A percentile compares a stretch with the other conserved stretches of the same genome.
Evolutionary conservation across 225 moss, liverwort and hornwort genomes (phyloP).

Genomic region (Rhytidiadelphus loreus): DNA sequence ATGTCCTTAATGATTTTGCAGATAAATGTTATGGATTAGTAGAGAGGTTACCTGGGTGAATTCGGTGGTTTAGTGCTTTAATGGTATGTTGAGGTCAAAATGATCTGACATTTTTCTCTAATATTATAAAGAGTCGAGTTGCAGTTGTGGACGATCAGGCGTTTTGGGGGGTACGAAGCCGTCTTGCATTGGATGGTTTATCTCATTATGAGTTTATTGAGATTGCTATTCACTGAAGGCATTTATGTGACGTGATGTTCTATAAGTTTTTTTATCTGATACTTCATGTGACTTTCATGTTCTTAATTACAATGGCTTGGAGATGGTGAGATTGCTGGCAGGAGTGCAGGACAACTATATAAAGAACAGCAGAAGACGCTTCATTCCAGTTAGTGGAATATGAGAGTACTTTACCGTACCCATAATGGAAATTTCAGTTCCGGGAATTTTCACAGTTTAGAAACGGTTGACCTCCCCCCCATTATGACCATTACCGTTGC

Average conservation of each 20-base stretch:
- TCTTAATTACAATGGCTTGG: neutral
- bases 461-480: constrained; percentile 10
- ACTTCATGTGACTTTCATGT: neutral
- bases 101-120: neutral
- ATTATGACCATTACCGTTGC: neutral
- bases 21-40: neutral
- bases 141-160: neutral
- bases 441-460: neutral
- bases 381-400: neutral
- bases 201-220: neutral
- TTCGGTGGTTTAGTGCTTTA: neutral
- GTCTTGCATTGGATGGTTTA: neutral
- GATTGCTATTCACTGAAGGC: neutral
- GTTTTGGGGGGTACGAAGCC: neutral
- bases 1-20: constrained; percentile 18
- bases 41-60: neutral
- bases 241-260: neutral
- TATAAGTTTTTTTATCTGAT: neutral
- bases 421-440: neutral
- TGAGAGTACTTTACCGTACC: neutral
- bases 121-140: neutral
- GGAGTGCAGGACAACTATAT: neutral
- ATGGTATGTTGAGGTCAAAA: neutral
- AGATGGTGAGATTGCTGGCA: neutral
- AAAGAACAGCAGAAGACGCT: neutral